Evolutionary conservation across 352 stramenopile species (phyloP).

Genomic region (Pythium dissimile): DNA sequence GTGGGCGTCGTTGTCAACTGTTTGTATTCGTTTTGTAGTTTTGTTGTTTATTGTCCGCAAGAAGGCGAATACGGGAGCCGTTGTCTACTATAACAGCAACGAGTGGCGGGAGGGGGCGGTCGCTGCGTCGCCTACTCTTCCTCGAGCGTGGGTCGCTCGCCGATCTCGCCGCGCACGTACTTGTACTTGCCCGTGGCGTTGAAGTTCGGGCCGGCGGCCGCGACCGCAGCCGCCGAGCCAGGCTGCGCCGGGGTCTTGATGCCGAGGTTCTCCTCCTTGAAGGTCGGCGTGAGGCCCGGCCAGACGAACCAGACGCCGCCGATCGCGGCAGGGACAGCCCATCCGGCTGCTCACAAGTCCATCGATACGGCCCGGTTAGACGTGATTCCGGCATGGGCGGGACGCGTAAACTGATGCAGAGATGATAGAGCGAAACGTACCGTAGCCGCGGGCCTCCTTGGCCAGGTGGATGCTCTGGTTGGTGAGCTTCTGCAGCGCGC

Average conservation of each 20-base stretch:
- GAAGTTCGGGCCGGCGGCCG: constrained; percentile 32
- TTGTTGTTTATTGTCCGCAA: too few species aligned
- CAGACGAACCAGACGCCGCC: constrained; percentile 67
- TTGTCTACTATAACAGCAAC: too few species aligned
- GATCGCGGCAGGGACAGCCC: constrained; percentile 45
- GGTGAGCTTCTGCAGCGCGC: constrained; percentile 34
- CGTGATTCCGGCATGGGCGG: background rate
- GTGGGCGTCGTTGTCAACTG: too few species aligned
- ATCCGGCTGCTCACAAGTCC: constrained; percentile 29
- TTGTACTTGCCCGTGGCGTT: constrained; percentile 72
- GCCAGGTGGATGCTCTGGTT: constrained; percentile 42
- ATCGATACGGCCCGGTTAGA: background rate
- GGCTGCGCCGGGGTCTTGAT: constrained; percentile 32
- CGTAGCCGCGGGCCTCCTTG: constrained; percentile 46
- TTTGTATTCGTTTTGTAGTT: background rate
- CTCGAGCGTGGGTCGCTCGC: constrained; percentile 66
- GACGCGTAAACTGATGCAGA: too few species aligned
- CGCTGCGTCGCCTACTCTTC: constrained; percentile 35
- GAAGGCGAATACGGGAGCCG: too few species aligned
- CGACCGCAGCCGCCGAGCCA: constrained; percentile 17
- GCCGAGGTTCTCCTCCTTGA: constrained; percentile 77
- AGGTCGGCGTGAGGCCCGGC: constrained; percentile 60
- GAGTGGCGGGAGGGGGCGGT: too few species aligned
- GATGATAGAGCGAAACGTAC: constrained; percentile 29
- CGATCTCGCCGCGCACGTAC: constrained; percentile 68